Evolutionary conservation across 345 rosid species (phyloP), one percentile per base, ranked within the genome.

Genomic region (Syzygium aqueum): DNA sequence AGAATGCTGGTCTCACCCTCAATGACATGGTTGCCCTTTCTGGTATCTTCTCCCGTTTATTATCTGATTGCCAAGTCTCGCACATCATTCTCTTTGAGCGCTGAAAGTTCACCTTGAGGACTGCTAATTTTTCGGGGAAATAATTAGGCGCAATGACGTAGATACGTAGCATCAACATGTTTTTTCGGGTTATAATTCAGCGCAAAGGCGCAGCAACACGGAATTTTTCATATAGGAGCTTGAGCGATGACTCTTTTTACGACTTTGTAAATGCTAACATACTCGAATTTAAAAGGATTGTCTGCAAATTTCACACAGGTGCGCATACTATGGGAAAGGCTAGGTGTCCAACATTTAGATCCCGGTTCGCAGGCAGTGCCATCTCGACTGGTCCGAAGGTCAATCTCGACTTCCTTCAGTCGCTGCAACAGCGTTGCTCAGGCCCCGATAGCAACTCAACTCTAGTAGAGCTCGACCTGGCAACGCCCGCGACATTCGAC

Each of bases 271-370:
- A 65, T 16, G 78, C 23, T 65, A 65, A 30, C 23, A 8, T 30
- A 65, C 78, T 16, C 11, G 43, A 65, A 65, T 30, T 65, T 16
- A 9, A 30, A 3, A 30, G 40, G 43, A 63, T 65, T 11, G 77
- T 16, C 16, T 2, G 25, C 14, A 19, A 33, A 65, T 8, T 51
- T 57, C 28, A 40, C 53, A 46, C 91, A 94, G 98, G 99, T 53
- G 98, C 96, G 11, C 98, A 97, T 89, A 94, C 97, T 5, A 86
- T 95, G 87, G 98, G 98, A 53, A 94, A 91, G 89, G 99, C 98
- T 51, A 91, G 95, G 53, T 97, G 99, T 92, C 67, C 95, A 9
- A 92, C 95, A 0, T 97, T 97, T 63, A 92, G 88, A 59, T 91
- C 95, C 9, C 91, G 98, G 85, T 89, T 96, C 40, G 91, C 87